Evolutionary conservation across 148 eudicot species (phyloP), one percentile per base, ranked within the genome.

Genomic region (Rhododendron mucronatum): DNA sequence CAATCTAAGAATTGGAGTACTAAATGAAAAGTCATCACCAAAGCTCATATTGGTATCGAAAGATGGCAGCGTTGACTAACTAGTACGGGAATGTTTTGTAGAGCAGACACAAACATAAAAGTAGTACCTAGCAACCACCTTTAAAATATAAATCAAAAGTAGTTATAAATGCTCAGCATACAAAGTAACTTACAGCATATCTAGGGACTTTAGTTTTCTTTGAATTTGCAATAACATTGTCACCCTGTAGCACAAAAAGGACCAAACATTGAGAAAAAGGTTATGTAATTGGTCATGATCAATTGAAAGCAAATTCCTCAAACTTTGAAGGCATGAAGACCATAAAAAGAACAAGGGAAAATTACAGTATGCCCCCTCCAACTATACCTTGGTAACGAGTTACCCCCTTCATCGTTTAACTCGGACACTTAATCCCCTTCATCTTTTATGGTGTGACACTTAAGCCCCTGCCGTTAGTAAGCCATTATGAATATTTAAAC

Each of bases 201-300:
- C 83, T 89, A 3, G 99, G 96, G 77, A 92, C 88, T 79, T 90
- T 98, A 78, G 88, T 39, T 87, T 89, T 93, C 89, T 91, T 94
- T 82, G 86, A 82, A 88, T 90, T 91, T 18, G 50, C 78, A 63
- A 92, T 90, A 78, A 61, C 41, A 69, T 47, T 81, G 53, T 78
- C 86, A 90, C 74, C 94, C 99, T 96, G 89, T 74, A 81, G 83
- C 80, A 88, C 47, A 85, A 35, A 81, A 83, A 86, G 41, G 73
- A 69, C 44, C 44, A 80, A 47, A 84, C 11, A 28, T 26, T 39
- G 50, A 80, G 44, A 79, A 21, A 73, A 51, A 73, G 26, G 39
- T 3, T 23, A 26, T 6, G 23, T 44, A 53, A 86, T 20, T 37
- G 73, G 78, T 75, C 16, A 84, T 28, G 45, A 39, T 44, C 33